Evolutionary conservation across 2,329 filamentous ascomycete species (phyloP), one percentile per base, ranked within the genome.

Genomic region (Triangularia verruculosa): DNA sequence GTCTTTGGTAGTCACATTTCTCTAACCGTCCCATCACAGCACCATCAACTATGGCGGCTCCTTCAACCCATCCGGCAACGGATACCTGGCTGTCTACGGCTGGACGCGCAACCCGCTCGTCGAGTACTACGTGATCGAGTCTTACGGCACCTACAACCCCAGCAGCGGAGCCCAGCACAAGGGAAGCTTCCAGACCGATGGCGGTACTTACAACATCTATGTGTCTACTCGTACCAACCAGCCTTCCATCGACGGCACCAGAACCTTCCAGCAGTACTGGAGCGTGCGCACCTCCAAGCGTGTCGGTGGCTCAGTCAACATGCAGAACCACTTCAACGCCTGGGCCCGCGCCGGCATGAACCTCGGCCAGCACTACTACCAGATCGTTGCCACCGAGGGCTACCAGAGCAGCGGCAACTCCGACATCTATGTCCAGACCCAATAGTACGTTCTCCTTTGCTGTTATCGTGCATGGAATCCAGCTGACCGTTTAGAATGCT

Each of bases 381-480:
- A 79, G 78, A 83, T 84, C 65, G 72, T 82, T 7, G 81, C 81
- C 8, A 81, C 78, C 4, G 81, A 83, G 71, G 81, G 80, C 0
- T 82, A 83, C 71, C 74, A 78, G 64, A 82, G 80, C 74, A 79
- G 74, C 65, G 81, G 81, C 7, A 76, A 74, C 54, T 75, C 80
- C 54, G 72, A 70, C 30, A 80, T 83, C 57, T 69, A 68, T 7
- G 70, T 74, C 9, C 39, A 47, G n/a, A 47, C 39, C 4, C 61
- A 60, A 57, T 30, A 53, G 61, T 62, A 24, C 12, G 59, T 61
- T 12, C 3, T 12, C 30, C 11, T 32, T 32, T 6, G 3, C 30
- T 3, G 30, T 32, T 11, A 6, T 32, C 5, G 13, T n/a, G n/a
- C 5, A 6, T 32, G 30, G 13, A 32, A 12, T 8, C 30, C 30